Evolutionary conservation across 192 early-diverging fungal genomes (phyloP).

Genomic region (Gonapodya prolifera): DNA sequence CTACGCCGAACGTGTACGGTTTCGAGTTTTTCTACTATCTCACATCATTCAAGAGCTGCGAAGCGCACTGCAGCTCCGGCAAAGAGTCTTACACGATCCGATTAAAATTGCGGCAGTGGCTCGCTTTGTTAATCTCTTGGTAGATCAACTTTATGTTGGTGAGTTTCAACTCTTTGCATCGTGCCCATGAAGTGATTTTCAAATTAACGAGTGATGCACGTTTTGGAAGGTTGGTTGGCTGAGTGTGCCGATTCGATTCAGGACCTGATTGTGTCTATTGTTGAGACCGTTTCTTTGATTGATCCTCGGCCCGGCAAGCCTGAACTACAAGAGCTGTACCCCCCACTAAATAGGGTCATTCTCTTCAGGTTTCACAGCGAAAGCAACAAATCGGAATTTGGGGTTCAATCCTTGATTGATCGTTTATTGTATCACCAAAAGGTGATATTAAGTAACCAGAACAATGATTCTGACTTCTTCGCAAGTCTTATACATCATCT

Average conservation of each 20-base stretch:
- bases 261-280: constrained; percentile 17
- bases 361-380: constrained; percentile 36
- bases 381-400: constrained; percentile 9
- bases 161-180: constrained; percentile 3
- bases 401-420: constrained; percentile 10
- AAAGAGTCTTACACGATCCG: constrained; percentile 19
- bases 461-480: constrained; percentile 42
- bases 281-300: not conserved
- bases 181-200: not conserved
- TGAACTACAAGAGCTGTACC: constrained; percentile 18
- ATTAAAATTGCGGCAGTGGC: constrained; percentile 25
- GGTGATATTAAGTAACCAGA: not conserved
- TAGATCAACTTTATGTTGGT: constrained; percentile 11
- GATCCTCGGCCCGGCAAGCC: constrained; percentile 12
- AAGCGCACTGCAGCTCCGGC: constrained; percentile 25
- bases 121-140: constrained; percentile 19
- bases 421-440: constrained; percentile 12
- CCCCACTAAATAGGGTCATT: constrained; percentile 37
- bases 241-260: constrained; percentile 27
- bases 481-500: constrained; percentile 47
- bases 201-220: constrained; percentile 15
- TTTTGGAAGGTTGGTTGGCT: constrained; percentile 24
- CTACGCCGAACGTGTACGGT: constrained; percentile 18
- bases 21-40: constrained; percentile 27
- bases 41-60: constrained; percentile 27